Base-by-base conservation (phyloP, 2,329 filamentous ascomycete species). In the Colletotrichum destructivum region DNA sequence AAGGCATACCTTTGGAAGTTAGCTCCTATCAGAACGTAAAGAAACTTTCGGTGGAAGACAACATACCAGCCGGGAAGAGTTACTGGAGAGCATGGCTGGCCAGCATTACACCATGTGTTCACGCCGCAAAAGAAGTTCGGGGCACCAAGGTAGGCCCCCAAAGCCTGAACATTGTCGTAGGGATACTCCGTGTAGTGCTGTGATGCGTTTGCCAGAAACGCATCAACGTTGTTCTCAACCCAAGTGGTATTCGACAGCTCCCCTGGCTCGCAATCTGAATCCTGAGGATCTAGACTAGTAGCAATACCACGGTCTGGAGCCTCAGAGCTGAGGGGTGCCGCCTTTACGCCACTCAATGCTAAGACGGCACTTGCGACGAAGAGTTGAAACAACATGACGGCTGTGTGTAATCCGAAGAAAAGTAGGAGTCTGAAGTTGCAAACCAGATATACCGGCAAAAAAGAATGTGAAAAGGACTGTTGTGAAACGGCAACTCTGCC, bases 41-140 rank as follows among this genome's bases (percentile, higher is more conserved):
- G 23, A 16, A 11, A 21, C 38, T 12, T 18, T 6, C 1, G 12
- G 7, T n/a, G 31, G 15, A 3, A 23, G 4, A 55, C 15, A 5
- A 42, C 66, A 12, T 67, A 72, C 72, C 71, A 74, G 3, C 61
- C 67, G 9, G 71, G 71, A 1, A 73, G 44, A 1, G 52, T 55
- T 2, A 74, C 73, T 11, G 73, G 73, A 13, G 66, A 51, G 31
- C 73, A 74, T 8, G 73, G 73, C 57, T 74, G 73, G 16, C 73
- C 73, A 13, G 73, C 73, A 7, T 69, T 71, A 18, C 73, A 74
- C 57, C 67, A 69, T 12, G 44, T 8, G 15, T 66, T 61, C 1
- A 73, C 42, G 13, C 73, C 71, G 38, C 71, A 74, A 31, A 66
- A 71, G 57, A 74, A 74, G 56, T 73, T 74, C 40, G 71, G 71